A percentile compares a stretch with the other conserved stretches of the same genome.
phyloP scores from a whole-genome alignment of 495 filamentous ascomycete genomes.

The Podospora australis region DNA sequence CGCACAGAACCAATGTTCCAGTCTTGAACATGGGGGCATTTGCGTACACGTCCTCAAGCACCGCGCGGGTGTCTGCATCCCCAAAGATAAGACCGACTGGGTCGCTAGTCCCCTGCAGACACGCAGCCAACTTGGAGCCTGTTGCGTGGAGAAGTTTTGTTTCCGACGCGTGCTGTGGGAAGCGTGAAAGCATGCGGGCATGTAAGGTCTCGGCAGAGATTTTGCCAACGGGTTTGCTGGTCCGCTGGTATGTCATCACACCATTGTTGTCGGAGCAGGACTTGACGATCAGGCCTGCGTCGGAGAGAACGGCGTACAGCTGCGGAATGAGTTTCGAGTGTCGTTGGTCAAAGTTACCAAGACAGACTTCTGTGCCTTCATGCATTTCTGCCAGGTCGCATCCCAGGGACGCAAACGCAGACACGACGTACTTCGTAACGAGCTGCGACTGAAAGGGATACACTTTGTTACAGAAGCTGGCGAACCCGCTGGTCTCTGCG shows the following conservation, averaged over 20 bases:
- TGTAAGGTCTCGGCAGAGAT: background rate
- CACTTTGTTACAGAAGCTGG: constrained; percentile 27
- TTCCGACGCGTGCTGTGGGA: constrained; percentile 7
- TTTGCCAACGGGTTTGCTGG: background rate
- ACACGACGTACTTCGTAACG: constrained; percentile 33
- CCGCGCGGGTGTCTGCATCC: background rate
- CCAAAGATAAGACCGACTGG: constrained; percentile 9
- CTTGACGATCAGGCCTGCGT: constrained; percentile 1
- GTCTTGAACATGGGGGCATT: constrained; percentile 8
- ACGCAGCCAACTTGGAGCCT: constrained; percentile 10
- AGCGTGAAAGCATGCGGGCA: background rate
- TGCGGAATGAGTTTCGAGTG: constrained; percentile 26
- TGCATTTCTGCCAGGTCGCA: constrained; percentile 13
- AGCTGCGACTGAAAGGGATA: constrained; percentile 32
- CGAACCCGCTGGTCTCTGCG: background rate
- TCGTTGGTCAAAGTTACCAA: constrained; percentile 12
- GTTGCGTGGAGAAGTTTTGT: constrained; percentile 2
- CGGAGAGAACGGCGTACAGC: constrained; percentile 27
- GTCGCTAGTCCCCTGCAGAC: constrained; percentile 10
- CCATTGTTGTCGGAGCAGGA: too few relatives aligned
- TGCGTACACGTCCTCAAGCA: constrained; percentile 10
- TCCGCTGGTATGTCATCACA: background rate
- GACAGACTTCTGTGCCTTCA: constrained; percentile 16
- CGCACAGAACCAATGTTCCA: background rate
- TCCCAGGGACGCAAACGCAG: constrained; percentile 35